Evolutionary conservation across 352 stramenopile genomes (phyloP), one percentile per base, ranked within the genome.

Genomic region (Globisporangium canariense): DNA sequence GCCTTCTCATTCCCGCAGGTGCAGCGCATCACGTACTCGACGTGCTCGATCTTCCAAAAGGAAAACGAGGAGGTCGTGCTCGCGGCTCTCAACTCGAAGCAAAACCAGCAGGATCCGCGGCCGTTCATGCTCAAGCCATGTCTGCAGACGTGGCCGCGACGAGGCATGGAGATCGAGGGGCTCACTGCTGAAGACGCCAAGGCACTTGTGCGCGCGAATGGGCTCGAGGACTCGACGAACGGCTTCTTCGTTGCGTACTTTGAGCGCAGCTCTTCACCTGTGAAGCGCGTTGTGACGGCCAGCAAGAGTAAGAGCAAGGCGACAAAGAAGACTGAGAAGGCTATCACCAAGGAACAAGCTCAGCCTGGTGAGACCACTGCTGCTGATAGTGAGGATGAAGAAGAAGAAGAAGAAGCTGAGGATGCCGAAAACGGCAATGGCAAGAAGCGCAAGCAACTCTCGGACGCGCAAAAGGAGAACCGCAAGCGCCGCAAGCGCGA

Each of bases 181-280:
- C 69, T 98, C 18, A 77, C 71, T 1, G 66, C 66, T 6, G 74
- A 84, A 13, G 73, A 98, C 50, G 77, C 88, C 6, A 71, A 83
- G n/a, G 79, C 78, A 65, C 72, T 99, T 10, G 92, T 99, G 55
- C 83, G 97, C 28, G 94, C 91, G 10, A 87, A 98, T 73, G 83
- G 88, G 1, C 79, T 96, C 43, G 92, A 98, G 53, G 93, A 98
- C 74, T 86, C 82, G 47, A 98, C 96, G 4, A 98, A 98, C 73
- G 96, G 96, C 22, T 99, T 99, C 73, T 99, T 99, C 68, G 95
- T 99, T 4, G 84, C 89, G 34, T 98, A 97, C 73, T 98, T 99
- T 74, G 91, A 97, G 64, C 83, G 94, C 5, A 57, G 65, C 4
- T 46, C 67, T 14, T 36, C 32, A n/a, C 38, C 45, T 1, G 59